These are phyloP conservation scores for Trichophyton benhamiae DNA, from an alignment of 2,329 filamentous ascomycete species.

Conservation along the genomic window DNA sequence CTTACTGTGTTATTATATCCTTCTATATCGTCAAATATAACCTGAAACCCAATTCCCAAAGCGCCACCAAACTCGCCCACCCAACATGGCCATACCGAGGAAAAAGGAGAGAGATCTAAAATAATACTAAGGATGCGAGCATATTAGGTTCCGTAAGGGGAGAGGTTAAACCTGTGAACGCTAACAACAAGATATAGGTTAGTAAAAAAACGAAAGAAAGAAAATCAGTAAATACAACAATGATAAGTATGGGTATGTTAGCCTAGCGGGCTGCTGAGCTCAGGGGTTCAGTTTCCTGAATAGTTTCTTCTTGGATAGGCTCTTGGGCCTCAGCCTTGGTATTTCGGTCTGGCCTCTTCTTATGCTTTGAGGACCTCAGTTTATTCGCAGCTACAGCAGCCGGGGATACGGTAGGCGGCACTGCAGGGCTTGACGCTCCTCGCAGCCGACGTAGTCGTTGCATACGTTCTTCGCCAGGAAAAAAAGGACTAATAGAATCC, in stretches of 20 bases:
- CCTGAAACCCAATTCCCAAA: background rate
- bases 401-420: background rate
- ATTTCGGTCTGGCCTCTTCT: background rate
- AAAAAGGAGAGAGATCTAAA: background rate
- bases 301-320: background rate
- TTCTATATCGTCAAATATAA: background rate
- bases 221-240: background rate
- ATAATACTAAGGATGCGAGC: background rate
- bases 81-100: background rate
- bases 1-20: background rate
- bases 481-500: conserved; percentile 9
- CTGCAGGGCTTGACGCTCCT: conserved; percentile 5
- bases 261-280: background rate
- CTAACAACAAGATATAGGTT: background rate
- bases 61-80: background rate
- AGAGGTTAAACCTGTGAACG: background rate
- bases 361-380: background rate
- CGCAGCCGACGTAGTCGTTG: conserved; percentile 8
- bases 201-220: background rate
- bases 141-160: background rate
- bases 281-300: background rate
- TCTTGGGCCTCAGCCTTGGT: background rate
- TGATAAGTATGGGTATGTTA: background rate
- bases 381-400: background rate
- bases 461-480: conserved; percentile 9